Conservation (phyloP, 352 stramenopile species). For the Ophiocytium majus region DNA sequence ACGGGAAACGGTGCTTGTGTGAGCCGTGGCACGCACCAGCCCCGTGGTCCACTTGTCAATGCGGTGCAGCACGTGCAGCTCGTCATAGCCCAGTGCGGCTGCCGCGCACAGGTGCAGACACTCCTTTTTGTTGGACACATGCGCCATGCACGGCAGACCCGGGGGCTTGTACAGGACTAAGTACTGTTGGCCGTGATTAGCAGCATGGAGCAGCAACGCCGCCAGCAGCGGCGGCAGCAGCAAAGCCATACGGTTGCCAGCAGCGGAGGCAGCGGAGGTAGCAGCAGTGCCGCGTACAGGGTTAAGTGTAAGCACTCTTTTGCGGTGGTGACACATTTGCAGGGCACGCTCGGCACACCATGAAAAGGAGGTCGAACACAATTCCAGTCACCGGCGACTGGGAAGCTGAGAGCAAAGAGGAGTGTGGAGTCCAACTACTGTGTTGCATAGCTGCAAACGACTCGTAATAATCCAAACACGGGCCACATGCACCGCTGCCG, state of each 20-base stretch:
- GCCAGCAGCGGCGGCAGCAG: not conserved
- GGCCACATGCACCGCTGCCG: too few relatives aligned
- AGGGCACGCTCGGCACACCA: not conserved
- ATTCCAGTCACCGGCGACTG: too few relatives aligned
- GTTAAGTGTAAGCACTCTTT: not conserved
- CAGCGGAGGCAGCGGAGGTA: not conserved
- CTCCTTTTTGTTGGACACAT: slow-evolving; percentile 17
- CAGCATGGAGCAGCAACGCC: not conserved
- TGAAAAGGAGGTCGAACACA: too few relatives aligned
- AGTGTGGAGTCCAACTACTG: too few relatives aligned
- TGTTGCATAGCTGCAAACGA: too few relatives aligned
- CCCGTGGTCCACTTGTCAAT: slow-evolving; percentile 23
- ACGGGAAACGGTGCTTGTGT: too few relatives aligned
- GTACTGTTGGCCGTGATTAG: not conserved
- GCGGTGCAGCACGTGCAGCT: slow-evolving; percentile 6
- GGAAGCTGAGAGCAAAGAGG: too few relatives aligned
- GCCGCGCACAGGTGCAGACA: slow-evolving; percentile 4
- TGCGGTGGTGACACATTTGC: not conserved
- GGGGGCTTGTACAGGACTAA: slow-evolving; percentile 14
- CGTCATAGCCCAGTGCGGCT: slow-evolving; percentile 3
- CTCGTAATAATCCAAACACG: too few relatives aligned
- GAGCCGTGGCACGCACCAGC: too few relatives aligned
- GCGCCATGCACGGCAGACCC: slow-evolving; percentile 11
- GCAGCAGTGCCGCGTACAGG: not conserved
- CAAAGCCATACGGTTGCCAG: not conserved